These are phyloP conservation scores for Rugonectria rugulosa DNA, from an alignment of 2,329 filamentous ascomycete genomes.

Conservation along the genomic window DNA sequence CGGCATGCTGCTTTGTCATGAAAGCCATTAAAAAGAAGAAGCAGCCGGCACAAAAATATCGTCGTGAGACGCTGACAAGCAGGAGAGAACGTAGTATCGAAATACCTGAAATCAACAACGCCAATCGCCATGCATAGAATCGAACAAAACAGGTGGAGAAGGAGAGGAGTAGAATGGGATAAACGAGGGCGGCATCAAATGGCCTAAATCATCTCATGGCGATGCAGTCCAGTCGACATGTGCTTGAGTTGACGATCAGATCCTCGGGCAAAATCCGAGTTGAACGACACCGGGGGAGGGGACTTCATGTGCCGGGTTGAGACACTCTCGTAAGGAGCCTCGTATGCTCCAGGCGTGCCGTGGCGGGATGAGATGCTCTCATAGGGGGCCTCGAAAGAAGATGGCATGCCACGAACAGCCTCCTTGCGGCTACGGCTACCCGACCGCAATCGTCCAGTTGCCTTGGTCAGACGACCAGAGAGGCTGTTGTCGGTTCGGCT, in stretches of 20 bases:
- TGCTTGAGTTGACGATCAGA: slow-evolving; percentile 47
- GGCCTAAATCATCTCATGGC: slow-evolving; percentile 63
- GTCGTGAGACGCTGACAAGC: slow-evolving; percentile 16
- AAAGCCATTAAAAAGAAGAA: slow-evolving; percentile 18
- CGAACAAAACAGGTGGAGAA: slow-evolving; percentile 28
- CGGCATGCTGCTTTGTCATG: slow-evolving; percentile 12
- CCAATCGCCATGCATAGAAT: slow-evolving; percentile 51
- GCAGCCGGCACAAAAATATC: slow-evolving; percentile 17
- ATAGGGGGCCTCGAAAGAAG: slow-evolving; percentile 46
- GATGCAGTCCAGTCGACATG: slow-evolving; percentile 59
- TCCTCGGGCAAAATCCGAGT: slow-evolving; percentile 46
- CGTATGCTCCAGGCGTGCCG: slow-evolving; percentile 39
- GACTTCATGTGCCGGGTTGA: slow-evolving; percentile 43
- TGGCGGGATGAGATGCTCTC: slow-evolving; percentile 49
- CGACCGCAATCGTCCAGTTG: slow-evolving; percentile 67
- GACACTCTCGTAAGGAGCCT: slow-evolving; percentile 53
- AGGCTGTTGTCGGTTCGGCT: slow-evolving; percentile 62
- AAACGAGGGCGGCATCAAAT: slow-evolving; percentile 17
- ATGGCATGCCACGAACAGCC: slow-evolving; percentile 36
- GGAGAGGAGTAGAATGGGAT: slow-evolving; percentile 27
- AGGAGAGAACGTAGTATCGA: slow-evolving; percentile 31
- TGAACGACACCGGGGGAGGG: slow-evolving; percentile 48
- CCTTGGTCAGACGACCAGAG: slow-evolving; percentile 62
- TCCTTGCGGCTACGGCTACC: slow-evolving; percentile 64
- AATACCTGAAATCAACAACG: slow-evolving; percentile 38